Conservation (phyloP, 257 asterid genomes). For the Cordia subcordata region DNA sequence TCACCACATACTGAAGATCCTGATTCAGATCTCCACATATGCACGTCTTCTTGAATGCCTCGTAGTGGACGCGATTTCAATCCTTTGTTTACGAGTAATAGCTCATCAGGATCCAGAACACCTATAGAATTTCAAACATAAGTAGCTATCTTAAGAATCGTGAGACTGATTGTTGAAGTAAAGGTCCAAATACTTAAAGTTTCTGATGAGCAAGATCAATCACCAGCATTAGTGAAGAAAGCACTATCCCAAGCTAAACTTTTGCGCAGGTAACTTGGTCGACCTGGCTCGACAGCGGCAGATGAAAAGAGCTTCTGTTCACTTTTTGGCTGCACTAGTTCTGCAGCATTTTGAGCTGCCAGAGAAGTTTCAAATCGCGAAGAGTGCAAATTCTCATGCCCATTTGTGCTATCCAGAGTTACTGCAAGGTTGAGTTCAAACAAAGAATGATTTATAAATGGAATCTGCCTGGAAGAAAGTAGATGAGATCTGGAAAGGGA, state of each 20-base stretch:
- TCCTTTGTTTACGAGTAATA: conserved; percentile 47
- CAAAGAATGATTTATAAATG: neutral
- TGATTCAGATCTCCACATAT: conserved; percentile 21
- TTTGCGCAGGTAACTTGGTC: conserved; percentile 53
- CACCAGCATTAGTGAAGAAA: conserved; percentile 55
- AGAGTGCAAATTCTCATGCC: conserved; percentile 14
- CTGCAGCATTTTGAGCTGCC: conserved; percentile 9
- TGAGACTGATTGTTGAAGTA: neutral
- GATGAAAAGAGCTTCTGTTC: conserved; percentile 9
- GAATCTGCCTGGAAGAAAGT: too few species aligned
- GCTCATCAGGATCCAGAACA: conserved; percentile 57
- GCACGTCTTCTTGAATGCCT: conserved; percentile 18
- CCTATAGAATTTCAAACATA: conserved; percentile 25
- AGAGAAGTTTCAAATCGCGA: conserved; percentile 15
- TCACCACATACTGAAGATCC: conserved; percentile 4
- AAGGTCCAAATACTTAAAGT: neutral
- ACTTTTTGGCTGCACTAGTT: conserved; percentile 10
- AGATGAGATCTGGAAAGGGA: too few species aligned
- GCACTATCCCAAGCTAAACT: conserved; percentile 80
- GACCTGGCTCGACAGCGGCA: conserved; percentile 15
- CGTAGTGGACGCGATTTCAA: conserved; percentile 20
- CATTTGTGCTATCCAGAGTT: conserved; percentile 20
- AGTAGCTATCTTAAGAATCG: neutral
- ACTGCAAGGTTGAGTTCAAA: conserved; percentile 15
- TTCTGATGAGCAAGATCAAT: neutral